A percentile compares a stretch with the other conserved stretches of the same genome.
phyloP scores from a whole-genome alignment of 208 protist species.

The Wallacemonas sp. region DNA sequence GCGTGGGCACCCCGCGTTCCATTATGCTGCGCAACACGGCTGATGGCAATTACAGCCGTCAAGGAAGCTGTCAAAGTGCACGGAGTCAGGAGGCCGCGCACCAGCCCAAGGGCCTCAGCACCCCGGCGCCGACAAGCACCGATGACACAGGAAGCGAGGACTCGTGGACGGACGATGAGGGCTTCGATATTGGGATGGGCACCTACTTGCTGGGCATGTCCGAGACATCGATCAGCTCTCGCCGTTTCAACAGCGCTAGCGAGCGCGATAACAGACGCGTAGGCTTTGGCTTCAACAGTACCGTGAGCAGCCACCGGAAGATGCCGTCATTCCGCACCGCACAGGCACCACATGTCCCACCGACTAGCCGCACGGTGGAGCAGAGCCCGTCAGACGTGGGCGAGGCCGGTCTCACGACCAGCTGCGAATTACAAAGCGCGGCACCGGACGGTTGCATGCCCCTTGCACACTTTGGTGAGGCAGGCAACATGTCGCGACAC shows the following conservation, averaged over 20 bases:
- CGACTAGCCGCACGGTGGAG: not conserved
- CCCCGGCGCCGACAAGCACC: not conserved
- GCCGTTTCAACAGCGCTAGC: not conserved
- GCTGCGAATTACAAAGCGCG: not conserved
- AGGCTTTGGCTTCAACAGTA: conserved; percentile 17
- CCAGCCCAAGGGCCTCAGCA: too few species aligned
- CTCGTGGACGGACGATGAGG: conserved; percentile 15
- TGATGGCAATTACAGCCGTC: not conserved
- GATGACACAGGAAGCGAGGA: conserved; percentile 4
- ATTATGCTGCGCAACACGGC: not conserved
- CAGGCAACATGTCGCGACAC: not conserved
- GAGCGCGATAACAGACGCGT: not conserved
- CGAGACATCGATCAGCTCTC: not conserved
- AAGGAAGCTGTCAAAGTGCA: not conserved
- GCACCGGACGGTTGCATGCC: not conserved
- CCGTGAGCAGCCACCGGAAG: not conserved
- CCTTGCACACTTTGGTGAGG: not conserved
- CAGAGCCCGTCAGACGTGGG: not conserved
- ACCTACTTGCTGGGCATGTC: conserved; percentile 6
- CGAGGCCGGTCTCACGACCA: not conserved
- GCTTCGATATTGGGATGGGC: not conserved
- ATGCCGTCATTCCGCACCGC: not conserved
- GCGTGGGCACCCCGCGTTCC: not conserved
- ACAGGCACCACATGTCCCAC: not conserved
- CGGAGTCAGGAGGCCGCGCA: not conserved